Base-by-base conservation (phyloP, 1,139 yeast genomes). In the Debaryomyces coudertii region DNA sequence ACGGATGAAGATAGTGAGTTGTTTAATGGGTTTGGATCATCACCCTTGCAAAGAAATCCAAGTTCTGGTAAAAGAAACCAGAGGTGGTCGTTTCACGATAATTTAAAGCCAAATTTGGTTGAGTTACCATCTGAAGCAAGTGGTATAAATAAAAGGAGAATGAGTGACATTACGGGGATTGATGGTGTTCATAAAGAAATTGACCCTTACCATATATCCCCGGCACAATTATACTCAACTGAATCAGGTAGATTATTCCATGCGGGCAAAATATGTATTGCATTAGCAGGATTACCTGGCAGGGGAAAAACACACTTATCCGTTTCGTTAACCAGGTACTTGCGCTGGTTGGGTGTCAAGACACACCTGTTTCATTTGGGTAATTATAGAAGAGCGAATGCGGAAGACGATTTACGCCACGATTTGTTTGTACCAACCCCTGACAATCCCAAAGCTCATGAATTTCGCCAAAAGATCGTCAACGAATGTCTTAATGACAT, bases 231-330 rank as follows among this genome's bases (percentile, higher is more conserved):
- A 44, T 92, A 92, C 62, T 84, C 95, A 11, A 92, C 97, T 0
- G 96, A 90, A 52, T 82, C 90, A 0, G 97, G 97, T 0, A 77
- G 90, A 51, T 73, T 95, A 57, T 93, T 89, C 69, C 98, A 93
- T 60, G 98, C 99, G 3, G 99, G 99, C 3, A 89, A 90, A 61
- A 85, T 93, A 44, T 83, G 96, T 60, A 86, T 93, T 48, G 90
- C 87, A 8, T 76, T 93, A 55, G 95, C 90, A 5, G 99, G 99
- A 0, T 76, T 92, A 50, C 99, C 99, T 1, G 99, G 97, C 1
- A 78, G 99, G 45, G 98, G 99, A 5, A 93, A 93, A 63, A 93
- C 99, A 1, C 93, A 92, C 62, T 77, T 92, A 48, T 87, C 97
- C 6, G 98, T 92, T 22, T 85, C 96, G 9, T 76, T 93, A 51